Evolutionary conservation across 2,329 filamentous ascomycete genomes (phyloP), one percentile per base, ranked within the genome.

Genomic region (Fusarium sublunatum): DNA sequence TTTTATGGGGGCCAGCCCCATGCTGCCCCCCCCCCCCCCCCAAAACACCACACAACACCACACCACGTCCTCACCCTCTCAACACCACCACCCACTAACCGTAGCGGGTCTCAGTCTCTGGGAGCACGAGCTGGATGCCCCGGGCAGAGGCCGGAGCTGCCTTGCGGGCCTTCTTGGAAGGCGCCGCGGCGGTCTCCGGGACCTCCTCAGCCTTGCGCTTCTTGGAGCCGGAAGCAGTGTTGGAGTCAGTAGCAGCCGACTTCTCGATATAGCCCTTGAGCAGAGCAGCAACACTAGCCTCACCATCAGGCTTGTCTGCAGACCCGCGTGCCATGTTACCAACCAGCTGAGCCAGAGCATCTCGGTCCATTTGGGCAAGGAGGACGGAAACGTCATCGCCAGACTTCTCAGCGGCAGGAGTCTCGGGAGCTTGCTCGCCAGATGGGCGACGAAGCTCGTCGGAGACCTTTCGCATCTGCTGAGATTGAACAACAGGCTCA

Each of bases 131-230:
- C 34, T 49, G 19, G 4, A 22, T 13, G 26, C 15, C 19, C 26
- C 24, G 19, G 19, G 19, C 10, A 10, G 28, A 40, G 25, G 31
- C 24, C 24, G 25, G 54, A 34, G 31, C 31, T 12, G 13, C 26
- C 26, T 28, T 59, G 40, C 45, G 31, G 26, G 36, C 29, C 55
- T 60, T 60, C 48, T 60, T 60, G 15, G 38, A 47, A 13, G 47
- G 25, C 19, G 19, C 19, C 19, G 19, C 19, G 19, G 19, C 19
- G 6, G 3, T 24, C 6, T 26, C 35, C 22, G 8, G n/a, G 2
- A n/a, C n/a, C 13, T 31, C 24, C 3, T 60, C 46, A 22, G 19
- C 28, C 36, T 60, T 60, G 26, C 55, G 55, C 55, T 60, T 60
- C n/a, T 31, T 53, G 35, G 32, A 7, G 5, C 55, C 22, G 11